phyloP scores from a whole-genome alignment of 768 basidiomycete species.

The Boletus patriciae region DNA sequence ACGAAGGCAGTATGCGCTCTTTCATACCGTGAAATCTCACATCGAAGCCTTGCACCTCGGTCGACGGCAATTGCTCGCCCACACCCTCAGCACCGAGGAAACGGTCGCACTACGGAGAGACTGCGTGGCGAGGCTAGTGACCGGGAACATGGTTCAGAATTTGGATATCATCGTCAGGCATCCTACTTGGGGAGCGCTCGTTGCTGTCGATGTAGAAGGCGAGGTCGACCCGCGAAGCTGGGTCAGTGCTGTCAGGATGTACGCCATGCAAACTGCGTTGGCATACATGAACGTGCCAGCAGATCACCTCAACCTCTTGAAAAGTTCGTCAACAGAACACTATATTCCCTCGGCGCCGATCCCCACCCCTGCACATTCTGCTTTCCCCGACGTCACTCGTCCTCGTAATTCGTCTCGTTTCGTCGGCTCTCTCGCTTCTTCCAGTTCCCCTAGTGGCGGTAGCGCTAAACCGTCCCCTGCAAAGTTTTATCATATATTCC shows the following conservation, averaged over 20 bases:
- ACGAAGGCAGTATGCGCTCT: constrained; percentile 84
- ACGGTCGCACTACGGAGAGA: constrained; percentile 77
- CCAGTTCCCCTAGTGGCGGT: constrained; percentile 4
- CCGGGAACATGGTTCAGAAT: constrained; percentile 88
- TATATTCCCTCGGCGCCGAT: constrained; percentile 41
- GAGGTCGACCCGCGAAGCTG: constrained; percentile 79
- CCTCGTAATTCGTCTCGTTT: constrained; percentile 35
- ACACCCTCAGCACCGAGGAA: constrained; percentile 86
- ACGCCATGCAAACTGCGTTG: constrained; percentile 80
- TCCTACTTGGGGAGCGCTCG: constrained; percentile 85
- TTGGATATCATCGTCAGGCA: constrained; percentile 96
- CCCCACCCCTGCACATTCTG: constrained; percentile 66
- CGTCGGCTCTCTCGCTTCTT: constrained; percentile 35
- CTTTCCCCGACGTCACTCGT: constrained; percentile 56
- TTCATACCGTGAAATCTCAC: constrained; percentile 81
- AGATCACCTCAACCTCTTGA: constrained; percentile 38
- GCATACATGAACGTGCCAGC: constrained; percentile 67
- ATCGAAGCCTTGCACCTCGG: constrained; percentile 90
- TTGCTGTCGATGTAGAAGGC: constrained; percentile 86
- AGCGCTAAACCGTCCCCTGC: constrained; percentile 43
- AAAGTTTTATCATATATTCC: constrained; percentile 86
- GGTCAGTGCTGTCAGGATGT: constrained; percentile 90
- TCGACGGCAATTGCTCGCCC: constrained; percentile 85
- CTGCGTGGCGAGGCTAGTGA: constrained; percentile 84
- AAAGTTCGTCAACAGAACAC: constrained; percentile 44